Conservation (phyloP, 208 protist species). For the Trypanosoma cruzi region DNA sequence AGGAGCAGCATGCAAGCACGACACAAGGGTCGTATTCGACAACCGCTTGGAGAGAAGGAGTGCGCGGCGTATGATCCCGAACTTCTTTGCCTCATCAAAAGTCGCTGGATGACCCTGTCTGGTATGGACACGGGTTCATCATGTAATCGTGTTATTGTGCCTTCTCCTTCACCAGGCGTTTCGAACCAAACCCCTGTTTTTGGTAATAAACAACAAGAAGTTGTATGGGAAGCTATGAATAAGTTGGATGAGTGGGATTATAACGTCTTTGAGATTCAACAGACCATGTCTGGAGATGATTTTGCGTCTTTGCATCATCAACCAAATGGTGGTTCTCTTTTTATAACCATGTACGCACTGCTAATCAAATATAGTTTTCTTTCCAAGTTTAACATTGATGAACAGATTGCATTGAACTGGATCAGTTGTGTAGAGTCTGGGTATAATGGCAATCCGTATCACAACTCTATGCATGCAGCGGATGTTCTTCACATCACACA, state of each 20-base stretch:
- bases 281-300: slow-evolving; percentile 76
- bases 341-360: slow-evolving; percentile 88
- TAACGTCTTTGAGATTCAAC: slow-evolving; percentile 85
- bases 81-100: slow-evolving; percentile 88
- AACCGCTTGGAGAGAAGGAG: slow-evolving; percentile 61
- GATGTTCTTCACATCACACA: slow-evolving; percentile 91
- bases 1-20: neutral
- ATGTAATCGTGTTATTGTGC: slow-evolving; percentile 68
- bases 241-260: slow-evolving; percentile 88
- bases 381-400: slow-evolving; percentile 92
- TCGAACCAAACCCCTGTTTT: slow-evolving; percentile 36
- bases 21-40: slow-evolving; percentile 36
- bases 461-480: slow-evolving; percentile 94
- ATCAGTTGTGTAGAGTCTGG: slow-evolving; percentile 87
- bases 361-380: slow-evolving; percentile 85
- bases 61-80: slow-evolving; percentile 81
- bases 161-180: slow-evolving; percentile 61
- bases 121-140: slow-evolving; percentile 43
- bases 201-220: slow-evolving; percentile 30
- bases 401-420: slow-evolving; percentile 90
- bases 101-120: slow-evolving; percentile 55
- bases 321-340: slow-evolving; percentile 75
- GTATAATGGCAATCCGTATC: slow-evolving; percentile 93
- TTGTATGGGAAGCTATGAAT: slow-evolving; percentile 69
- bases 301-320: slow-evolving; percentile 61